Conservation (phyloP, 2,329 filamentous ascomycete genomes). For the Colletotrichum euphorbiae region DNA sequence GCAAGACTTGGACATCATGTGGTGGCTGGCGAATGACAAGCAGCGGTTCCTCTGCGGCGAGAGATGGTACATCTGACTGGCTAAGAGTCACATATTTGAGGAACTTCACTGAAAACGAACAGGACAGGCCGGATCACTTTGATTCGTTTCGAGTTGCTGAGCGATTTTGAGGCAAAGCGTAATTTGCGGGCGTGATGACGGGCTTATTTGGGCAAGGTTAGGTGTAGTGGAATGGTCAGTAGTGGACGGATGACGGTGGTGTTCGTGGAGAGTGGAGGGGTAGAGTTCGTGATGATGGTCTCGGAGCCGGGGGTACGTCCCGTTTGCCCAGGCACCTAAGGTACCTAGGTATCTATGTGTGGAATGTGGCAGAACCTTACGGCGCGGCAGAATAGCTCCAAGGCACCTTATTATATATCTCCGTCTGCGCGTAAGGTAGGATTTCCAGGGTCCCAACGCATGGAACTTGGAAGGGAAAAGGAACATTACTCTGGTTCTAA, state of each 20-base stretch:
- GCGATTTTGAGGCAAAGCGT: background rate
- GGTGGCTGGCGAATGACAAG: slow-evolving; percentile 35
- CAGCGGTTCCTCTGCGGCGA: background rate
- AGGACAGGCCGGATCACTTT: slow-evolving; percentile 16
- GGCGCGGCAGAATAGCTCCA: background rate
- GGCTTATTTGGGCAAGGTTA: slow-evolving; percentile 12
- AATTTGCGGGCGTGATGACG: slow-evolving; percentile 32
- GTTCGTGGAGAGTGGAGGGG: slow-evolving; percentile 25
- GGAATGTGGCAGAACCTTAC: slow-evolving; percentile 20
- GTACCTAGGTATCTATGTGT: background rate
- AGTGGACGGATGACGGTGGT: background rate
- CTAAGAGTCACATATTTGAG: background rate
- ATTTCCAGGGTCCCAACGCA: slow-evolving; percentile 30
- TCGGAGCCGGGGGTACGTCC: slow-evolving; percentile 5
- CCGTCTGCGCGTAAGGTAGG: background rate
- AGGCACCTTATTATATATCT: background rate
- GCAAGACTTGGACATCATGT: slow-evolving; percentile 35
- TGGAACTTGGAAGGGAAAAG: slow-evolving; percentile 18
- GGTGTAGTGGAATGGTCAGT: slow-evolving; percentile 7
- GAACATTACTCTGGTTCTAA: background rate
- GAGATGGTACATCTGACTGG: slow-evolving; percentile 15
- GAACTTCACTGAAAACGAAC: slow-evolving; percentile 8
- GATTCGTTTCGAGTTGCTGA: slow-evolving; percentile 28
- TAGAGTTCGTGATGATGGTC: slow-evolving; percentile 10
- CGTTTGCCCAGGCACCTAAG: background rate